Conservation (phyloP, 176 grass and related monocot species). For the Carex pumila region DNA sequence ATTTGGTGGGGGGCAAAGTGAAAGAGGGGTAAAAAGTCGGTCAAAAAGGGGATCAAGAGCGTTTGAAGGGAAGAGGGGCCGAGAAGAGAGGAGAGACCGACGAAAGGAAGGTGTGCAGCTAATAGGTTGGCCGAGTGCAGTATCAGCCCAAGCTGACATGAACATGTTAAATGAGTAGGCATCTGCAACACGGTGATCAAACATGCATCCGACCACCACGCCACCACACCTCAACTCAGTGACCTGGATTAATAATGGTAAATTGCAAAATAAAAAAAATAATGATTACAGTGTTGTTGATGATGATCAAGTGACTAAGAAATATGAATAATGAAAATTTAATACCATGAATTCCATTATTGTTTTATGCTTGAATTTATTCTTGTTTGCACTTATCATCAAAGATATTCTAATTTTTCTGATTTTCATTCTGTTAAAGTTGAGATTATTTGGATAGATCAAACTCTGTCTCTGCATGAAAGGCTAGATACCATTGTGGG, state of each 20-base stretch:
- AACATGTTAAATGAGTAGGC: conserved; percentile 53
- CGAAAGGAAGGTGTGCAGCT: conserved; percentile 28
- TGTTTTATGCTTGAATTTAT: no score
- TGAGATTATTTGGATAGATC: neutral
- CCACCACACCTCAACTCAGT: conserved; percentile 36
- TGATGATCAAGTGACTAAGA: neutral
- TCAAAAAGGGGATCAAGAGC: conserved; percentile 29
- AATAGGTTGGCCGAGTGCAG: neutral
- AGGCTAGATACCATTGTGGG: neutral
- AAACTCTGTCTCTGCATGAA: neutral
- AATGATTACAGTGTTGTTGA: neutral
- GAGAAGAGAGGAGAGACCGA: conserved; percentile 42
- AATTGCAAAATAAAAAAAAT: neutral
- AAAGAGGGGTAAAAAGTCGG: conserved; percentile 27
- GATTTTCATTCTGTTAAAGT: neutral
- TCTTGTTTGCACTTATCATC: neutral
- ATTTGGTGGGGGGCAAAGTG: conserved; percentile 10
- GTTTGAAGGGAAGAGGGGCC: neutral
- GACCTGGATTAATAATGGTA: conserved; percentile 5
- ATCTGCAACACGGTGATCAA: conserved; percentile 42
- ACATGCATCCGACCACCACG: conserved; percentile 29
- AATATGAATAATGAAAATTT: neutral
- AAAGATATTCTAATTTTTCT: neutral
- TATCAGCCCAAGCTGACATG: conserved; percentile 32
- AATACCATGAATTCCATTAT: neutral